A percentile compares a stretch with the other conserved stretches of the same genome.
phyloP scores from a whole-genome alignment of 2,329 filamentous ascomycete genomes.

The Aureobasidium zeae region DNA sequence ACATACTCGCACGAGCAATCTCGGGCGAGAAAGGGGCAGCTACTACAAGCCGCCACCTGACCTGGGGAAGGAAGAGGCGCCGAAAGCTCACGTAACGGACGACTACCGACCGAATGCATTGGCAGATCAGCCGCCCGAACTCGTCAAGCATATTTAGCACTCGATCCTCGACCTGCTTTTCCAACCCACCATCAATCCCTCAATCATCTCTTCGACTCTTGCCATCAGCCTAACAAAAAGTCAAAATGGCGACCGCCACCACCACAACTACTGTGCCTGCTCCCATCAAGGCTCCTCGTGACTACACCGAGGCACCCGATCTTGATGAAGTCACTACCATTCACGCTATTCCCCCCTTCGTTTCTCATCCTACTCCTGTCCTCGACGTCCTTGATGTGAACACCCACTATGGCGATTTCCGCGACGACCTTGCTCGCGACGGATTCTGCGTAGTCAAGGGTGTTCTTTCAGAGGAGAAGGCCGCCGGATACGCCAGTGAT shows the following conservation, averaged over 20 bases:
- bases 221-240: too few relatives aligned
- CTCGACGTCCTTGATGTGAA: conserved; percentile 7
- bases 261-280: not conserved
- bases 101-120: too few relatives aligned
- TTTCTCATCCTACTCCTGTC: conserved; percentile 10
- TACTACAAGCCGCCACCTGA: too few relatives aligned
- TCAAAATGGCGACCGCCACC: conserved; percentile 8
- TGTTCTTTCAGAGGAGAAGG: conserved; percentile 35
- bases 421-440: conserved; percentile 23
- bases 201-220: not conserved
- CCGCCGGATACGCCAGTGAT: conserved; percentile 28
- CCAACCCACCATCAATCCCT: not conserved
- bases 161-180: too few relatives aligned
- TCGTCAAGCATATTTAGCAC: too few relatives aligned
- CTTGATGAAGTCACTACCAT: not conserved
- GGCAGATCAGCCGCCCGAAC: too few relatives aligned
- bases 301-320: conserved; percentile 4
- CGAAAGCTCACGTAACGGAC: too few relatives aligned
- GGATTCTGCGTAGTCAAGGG: conserved; percentile 41
- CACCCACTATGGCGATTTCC: conserved; percentile 10
- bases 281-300: not conserved
- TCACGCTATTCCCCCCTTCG: conserved; percentile 2
- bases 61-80: too few relatives aligned
- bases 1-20: too few relatives aligned
- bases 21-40: too few relatives aligned